Percentiles rank a stretch among this genome's conserved stretches.
Conservation (phyloP, 176 grass and related monocot species). For the Oropetium thomaeum region DNA sequence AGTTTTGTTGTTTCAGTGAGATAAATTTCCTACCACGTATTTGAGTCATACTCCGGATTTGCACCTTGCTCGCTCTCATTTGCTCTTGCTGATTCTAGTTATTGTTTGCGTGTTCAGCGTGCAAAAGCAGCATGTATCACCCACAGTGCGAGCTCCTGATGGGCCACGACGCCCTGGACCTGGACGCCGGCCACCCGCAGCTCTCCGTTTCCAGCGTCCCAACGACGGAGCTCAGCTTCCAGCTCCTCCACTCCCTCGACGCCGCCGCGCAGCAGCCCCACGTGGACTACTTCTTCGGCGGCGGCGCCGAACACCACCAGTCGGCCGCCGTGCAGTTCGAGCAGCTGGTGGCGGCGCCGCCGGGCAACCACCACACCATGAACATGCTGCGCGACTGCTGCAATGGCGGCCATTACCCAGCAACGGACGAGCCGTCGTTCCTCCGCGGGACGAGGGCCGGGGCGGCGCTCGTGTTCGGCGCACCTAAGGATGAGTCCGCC, state of each 20-base stretch:
- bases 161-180: constrained; percentile 31
- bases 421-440: constrained; percentile 25
- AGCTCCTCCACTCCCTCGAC: constrained; percentile 41
- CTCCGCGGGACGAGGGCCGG: constrained; percentile 25
- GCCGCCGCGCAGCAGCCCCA: constrained; percentile 31
- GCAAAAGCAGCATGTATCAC: constrained; percentile 43
- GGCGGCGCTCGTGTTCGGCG: constrained; percentile 46
- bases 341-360: background rate
- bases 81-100: background rate
- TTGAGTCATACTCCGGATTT: background rate
- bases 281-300: constrained; percentile 47
- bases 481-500: constrained; percentile 29
- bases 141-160: constrained; percentile 50
- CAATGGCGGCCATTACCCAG: constrained; percentile 24
- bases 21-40: background rate
- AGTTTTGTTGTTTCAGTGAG: background rate
- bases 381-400: constrained; percentile 48
- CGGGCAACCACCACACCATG: constrained; percentile 33
- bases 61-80: background rate
- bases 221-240: constrained; percentile 41
- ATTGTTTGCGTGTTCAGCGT: background rate
- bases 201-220: background rate
- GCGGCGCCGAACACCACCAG: constrained; percentile 20
- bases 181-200: constrained; percentile 39
- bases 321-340: constrained; percentile 31